Conservation (phyloP, 805 yeast species). For the Limtongia smithiae region DNA sequence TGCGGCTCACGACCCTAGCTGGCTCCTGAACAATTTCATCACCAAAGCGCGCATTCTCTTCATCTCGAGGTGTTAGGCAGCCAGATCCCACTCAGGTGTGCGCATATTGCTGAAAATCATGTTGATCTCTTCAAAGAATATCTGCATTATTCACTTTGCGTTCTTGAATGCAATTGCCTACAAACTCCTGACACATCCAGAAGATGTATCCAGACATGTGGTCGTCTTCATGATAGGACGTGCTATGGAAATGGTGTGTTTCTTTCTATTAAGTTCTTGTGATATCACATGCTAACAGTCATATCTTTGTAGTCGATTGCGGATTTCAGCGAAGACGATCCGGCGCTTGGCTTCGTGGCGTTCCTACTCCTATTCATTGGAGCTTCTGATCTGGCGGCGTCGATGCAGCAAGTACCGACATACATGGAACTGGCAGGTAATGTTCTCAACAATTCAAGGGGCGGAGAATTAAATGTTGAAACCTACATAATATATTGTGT, state of each 20-base stretch:
- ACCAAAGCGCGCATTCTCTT: too few species aligned
- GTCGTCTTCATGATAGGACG: constrained; percentile 26
- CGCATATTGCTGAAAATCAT: too few species aligned
- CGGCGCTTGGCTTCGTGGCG: constrained; percentile 24
- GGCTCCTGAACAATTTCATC: too few species aligned
- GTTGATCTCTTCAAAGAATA: constrained; percentile 25
- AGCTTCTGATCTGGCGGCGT: constrained; percentile 19
- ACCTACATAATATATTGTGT: too few species aligned
- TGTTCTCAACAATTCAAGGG: too few species aligned
- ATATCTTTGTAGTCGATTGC: constrained; percentile 19
- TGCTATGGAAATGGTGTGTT: constrained; percentile 24
- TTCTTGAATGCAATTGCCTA: constrained; percentile 24
- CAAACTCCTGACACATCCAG: constrained; percentile 25
- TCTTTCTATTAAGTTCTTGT: too few species aligned
- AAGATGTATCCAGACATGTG: constrained; percentile 22
- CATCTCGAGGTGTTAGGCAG: too few species aligned
- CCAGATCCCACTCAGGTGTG: too few species aligned
- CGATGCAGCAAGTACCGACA: constrained; percentile 5
- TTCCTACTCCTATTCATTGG: constrained; percentile 18
- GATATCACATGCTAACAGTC: too few species aligned
- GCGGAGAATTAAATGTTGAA: too few species aligned
- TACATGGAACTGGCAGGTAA: constrained; percentile 23
- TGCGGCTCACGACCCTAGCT: too few species aligned
- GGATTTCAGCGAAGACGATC: constrained; percentile 21
- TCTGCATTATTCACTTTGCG: constrained; percentile 26